Evolutionary conservation across 2,329 filamentous ascomycete species (phyloP).

Genomic region (Pseudonectria buxi): DNA sequence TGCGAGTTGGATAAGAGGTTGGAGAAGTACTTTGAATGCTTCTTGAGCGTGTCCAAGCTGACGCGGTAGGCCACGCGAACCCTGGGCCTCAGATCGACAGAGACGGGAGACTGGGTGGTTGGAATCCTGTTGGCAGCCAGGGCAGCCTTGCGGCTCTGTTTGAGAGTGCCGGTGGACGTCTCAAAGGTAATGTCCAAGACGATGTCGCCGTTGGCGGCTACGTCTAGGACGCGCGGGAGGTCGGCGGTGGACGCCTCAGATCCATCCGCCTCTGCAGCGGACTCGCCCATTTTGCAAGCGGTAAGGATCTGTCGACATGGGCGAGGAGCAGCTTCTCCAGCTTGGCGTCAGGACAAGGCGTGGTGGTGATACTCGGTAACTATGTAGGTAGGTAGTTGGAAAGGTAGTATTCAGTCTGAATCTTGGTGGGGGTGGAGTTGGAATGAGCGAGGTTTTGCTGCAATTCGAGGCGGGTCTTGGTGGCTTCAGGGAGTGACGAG

Average conservation of each 20-base stretch:
- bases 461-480: too few species aligned
- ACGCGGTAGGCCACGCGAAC: constrained; percentile 52
- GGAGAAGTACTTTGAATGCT: constrained; percentile 62
- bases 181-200: constrained; percentile 61
- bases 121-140: constrained; percentile 25
- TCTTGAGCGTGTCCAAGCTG: constrained; percentile 47
- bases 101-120: constrained; percentile 17
- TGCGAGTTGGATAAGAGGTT: constrained; percentile 56
- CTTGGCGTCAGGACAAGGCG: too few species aligned
- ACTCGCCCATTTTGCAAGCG: constrained; percentile 25
- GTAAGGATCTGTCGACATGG: constrained; percentile 18
- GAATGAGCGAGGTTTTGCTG: too few species aligned
- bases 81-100: constrained; percentile 29
- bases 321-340: not conserved
- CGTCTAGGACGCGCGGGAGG: constrained; percentile 36
- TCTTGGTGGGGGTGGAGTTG: too few species aligned
- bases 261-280: constrained; percentile 24
- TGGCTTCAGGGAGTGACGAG: too few species aligned
- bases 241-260: constrained; percentile 21
- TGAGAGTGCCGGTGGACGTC: constrained; percentile 46
- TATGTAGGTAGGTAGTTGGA: too few species aligned
- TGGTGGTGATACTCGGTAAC: too few species aligned
- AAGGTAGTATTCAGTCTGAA: too few species aligned
- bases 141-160: constrained; percentile 35
- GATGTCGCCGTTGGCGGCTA: constrained; percentile 55